Evolutionary conservation across 2,329 filamentous ascomycete species (phyloP).

Genomic region (Fusarium tjaetaba): DNA sequence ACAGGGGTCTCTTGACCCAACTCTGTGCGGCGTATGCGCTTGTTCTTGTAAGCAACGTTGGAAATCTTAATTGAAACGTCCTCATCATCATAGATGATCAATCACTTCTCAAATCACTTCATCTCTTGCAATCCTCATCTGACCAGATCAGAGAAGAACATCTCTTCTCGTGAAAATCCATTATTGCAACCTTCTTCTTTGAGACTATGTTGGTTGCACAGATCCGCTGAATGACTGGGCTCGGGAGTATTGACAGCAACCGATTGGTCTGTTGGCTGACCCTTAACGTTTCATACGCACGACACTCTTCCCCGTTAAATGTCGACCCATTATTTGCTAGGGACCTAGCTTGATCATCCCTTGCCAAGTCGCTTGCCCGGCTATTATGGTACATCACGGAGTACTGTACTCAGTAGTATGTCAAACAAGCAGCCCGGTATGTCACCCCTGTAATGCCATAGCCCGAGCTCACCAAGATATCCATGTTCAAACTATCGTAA

Average conservation of each 20-base stretch:
- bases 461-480: not conserved
- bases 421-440: not conserved
- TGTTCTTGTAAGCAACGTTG: too few species aligned
- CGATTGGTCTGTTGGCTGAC: not conserved
- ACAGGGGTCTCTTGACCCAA: not conserved
- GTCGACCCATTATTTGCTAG: not conserved
- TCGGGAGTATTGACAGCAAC: not conserved
- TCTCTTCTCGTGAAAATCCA: too few species aligned
- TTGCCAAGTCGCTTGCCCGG: not conserved
- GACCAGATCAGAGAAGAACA: not conserved
- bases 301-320: not conserved
- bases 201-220: not conserved
- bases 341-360: not conserved
- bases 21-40: not conserved
- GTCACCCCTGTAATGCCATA: not conserved
- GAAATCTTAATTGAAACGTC: too few species aligned
- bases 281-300: not conserved
- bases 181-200: not conserved
- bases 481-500: not conserved
- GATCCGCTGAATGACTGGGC: not conserved
- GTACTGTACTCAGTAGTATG: too few species aligned
- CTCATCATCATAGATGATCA: not conserved
- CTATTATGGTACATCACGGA: not conserved
- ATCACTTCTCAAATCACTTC: not conserved
- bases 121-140: not conserved